Base-by-base conservation (phyloP, 805 yeast species). In the Priceomyces medius region DNA sequence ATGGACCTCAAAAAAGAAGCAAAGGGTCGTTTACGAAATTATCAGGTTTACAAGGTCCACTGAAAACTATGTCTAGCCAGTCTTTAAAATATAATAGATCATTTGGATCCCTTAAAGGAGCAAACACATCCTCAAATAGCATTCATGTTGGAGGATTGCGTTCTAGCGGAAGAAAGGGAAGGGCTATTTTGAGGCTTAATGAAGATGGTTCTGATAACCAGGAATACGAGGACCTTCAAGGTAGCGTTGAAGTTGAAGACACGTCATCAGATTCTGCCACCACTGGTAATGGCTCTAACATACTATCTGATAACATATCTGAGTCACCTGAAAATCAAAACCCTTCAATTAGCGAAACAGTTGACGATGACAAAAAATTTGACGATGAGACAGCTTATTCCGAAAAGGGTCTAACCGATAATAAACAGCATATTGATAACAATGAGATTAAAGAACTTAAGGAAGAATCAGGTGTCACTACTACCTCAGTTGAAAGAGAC, bases 171-270 rank as follows among this genome's bases (percentile, higher is more conserved):
- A 57, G 56, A 31, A 63, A 66, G 36, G 74, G 68, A 2, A 58
- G 56, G 36, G 76, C 73, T 8, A 69, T 70, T 4, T 50, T 70
- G 45, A 52, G 53, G 20, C 54, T 70, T 38, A 69, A 70, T 41
- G 74, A 68, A 31, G 71, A 66, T 41, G 43, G 39, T 17, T 19
- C 39, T 7, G 59, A 56, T 14, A 63, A 63, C 38, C 63, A 62
- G 9, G 68, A 66, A 12, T 68, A 57, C 43, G 75, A 70, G 50
- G 74, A 68, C 45, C 31, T 58, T 42, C 50, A 52, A 12, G 57
- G 48, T 13, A 53, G 50, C 5, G 54, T 41, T 9, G 45, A 42
- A 5, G 41, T 31, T 6, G 29, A 18, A 37, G 20, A 27, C 12
- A 8, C 13, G 2, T 24, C 20, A 3, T 20, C 18, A 14, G 31